Conservation (phyloP, 2,329 filamentous ascomycete species). For the Emmonsiellopsis sp. region DNA sequence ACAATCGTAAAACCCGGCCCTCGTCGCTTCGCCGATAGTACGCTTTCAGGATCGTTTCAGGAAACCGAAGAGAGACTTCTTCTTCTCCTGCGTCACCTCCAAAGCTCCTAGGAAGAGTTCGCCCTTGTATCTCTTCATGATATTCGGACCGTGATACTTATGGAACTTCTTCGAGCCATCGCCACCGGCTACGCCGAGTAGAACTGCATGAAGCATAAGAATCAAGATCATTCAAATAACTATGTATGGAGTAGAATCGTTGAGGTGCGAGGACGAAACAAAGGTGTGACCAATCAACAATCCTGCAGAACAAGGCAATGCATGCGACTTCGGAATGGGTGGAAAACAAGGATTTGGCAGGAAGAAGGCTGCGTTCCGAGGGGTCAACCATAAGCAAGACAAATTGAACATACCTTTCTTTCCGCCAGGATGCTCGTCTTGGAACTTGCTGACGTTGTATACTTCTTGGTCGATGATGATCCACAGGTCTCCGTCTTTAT, state of each 20-base stretch:
- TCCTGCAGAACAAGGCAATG: not conserved
- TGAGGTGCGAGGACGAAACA: too few species aligned
- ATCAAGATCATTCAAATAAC: not conserved
- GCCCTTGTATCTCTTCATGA: slow-evolving; percentile 48
- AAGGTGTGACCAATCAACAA: not conserved
- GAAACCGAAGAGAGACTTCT: not conserved
- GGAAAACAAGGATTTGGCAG: not conserved
- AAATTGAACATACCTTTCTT: slow-evolving; percentile 3
- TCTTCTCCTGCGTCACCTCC: not conserved
- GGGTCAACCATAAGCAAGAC: not conserved
- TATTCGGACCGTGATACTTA: slow-evolving; percentile 54
- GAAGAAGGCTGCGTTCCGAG: not conserved
- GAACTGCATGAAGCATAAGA: slow-evolving; percentile 35
- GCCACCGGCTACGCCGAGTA: slow-evolving; percentile 56
- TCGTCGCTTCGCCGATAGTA: not conserved
- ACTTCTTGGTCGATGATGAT: slow-evolving; percentile 15
- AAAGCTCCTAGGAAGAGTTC: not conserved
- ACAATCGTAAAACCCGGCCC: not conserved
- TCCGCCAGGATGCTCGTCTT: slow-evolving; percentile 15
- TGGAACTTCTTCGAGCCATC: slow-evolving; percentile 61
- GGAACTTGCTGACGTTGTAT: slow-evolving; percentile 14
- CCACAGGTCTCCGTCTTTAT: slow-evolving; percentile 12
- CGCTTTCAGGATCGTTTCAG: not conserved
- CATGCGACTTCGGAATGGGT: not conserved
- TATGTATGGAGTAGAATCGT: too few species aligned